A percentile compares a stretch with the other conserved stretches of the same genome.
Evolutionary conservation across 257 asterid species (phyloP).

Genomic region (Striga asiatica): DNA sequence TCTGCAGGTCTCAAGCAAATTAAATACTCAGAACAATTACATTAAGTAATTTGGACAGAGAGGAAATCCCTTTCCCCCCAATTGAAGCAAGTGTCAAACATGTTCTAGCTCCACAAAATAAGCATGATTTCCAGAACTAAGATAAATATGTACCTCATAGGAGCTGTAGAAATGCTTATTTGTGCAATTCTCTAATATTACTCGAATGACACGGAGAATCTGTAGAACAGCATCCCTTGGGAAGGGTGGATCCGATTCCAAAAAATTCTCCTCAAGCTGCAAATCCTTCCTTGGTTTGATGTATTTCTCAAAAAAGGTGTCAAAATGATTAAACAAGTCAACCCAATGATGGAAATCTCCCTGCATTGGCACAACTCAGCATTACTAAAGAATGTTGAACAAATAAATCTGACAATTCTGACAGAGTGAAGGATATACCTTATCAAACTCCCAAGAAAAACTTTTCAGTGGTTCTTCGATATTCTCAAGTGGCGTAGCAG

Average conservation of each 20-base stretch:
- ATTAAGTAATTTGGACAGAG: not conserved
- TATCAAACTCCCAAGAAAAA: conserved; percentile 94
- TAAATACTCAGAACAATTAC: not conserved
- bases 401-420: conserved; percentile 11
- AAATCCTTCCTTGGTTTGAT: conserved; percentile 92
- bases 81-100: not conserved
- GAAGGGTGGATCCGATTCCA: conserved; percentile 63
- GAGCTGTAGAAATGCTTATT: conserved; percentile 95
- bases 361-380: conserved; percentile 43
- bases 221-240: conserved; percentile 84
- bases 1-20: not conserved
- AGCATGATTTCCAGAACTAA: not conserved
- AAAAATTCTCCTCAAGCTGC: conserved; percentile 68
- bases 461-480: conserved; percentile 65
- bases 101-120: not conserved
- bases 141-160: conserved; percentile 57
- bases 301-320: conserved; percentile 74
- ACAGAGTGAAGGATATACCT: conserved; percentile 37
- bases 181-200: conserved; percentile 89
- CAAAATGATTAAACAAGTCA: conserved; percentile 90
- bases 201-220: conserved; percentile 79
- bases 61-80: not conserved
- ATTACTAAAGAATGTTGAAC: conserved; percentile 12
- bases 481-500: conserved; percentile 61
- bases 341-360: conserved; percentile 99